Evolutionary conservation across 192 early-diverging fungal genomes (phyloP).

Genomic region (Podila clonocystis): DNA sequence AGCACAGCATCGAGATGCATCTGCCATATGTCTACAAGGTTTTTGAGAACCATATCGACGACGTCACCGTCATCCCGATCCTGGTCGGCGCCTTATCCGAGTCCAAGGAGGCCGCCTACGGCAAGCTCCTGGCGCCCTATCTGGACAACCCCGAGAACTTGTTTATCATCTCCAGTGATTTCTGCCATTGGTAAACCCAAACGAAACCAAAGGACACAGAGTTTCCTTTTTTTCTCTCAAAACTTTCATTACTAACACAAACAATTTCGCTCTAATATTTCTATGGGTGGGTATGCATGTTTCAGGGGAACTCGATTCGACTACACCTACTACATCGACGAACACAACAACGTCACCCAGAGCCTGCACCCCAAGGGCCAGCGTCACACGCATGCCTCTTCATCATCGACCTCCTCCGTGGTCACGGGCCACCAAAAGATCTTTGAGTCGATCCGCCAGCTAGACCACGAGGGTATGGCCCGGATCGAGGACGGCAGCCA

Average conservation of each 20-base stretch:
- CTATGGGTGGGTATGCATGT: not conserved
- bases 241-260: not conserved
- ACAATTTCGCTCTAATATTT: not conserved
- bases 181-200: slow-evolving; percentile 87
- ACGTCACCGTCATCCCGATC: slow-evolving; percentile 86
- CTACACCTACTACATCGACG: slow-evolving; percentile 74
- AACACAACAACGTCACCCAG: slow-evolving; percentile 14
- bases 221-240: not conserved
- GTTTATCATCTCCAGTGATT: slow-evolving; percentile 97
- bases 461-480: slow-evolving; percentile 88
- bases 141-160: slow-evolving; percentile 73
- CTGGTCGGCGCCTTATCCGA: slow-evolving; percentile 81
- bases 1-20: slow-evolving; percentile 99
- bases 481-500: slow-evolving; percentile 73
- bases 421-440: slow-evolving; percentile 54
- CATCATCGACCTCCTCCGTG: slow-evolving; percentile 41
- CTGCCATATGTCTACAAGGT: slow-evolving; percentile 89
- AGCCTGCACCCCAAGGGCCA: slow-evolving; percentile 14
- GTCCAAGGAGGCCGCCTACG: slow-evolving; percentile 72
- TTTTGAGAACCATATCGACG: slow-evolving; percentile 69
- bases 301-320: slow-evolving; percentile 82
- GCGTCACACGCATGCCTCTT: slow-evolving; percentile 2
- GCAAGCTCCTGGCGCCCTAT: slow-evolving; percentile 78
- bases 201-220: not conserved
- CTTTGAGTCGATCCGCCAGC: slow-evolving; percentile 76